phyloP scores from a whole-genome alignment of 2,329 filamentous ascomycete species.

The Diplodia seriata region DNA sequence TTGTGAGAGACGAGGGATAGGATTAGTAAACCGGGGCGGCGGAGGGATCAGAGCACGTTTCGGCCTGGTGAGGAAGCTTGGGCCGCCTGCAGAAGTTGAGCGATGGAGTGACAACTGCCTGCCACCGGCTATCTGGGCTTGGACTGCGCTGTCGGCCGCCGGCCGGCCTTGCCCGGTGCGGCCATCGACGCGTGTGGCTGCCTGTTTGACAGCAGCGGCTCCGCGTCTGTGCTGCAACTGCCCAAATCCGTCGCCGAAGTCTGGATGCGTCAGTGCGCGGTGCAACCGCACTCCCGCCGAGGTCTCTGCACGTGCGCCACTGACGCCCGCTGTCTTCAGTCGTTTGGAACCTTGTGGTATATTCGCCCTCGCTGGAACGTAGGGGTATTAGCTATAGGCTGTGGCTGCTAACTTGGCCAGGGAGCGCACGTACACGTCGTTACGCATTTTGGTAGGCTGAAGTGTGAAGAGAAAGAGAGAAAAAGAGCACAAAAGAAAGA shows the following conservation, averaged over 20 bases:
- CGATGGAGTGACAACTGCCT: slow-evolving; percentile 1
- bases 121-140: slow-evolving; percentile 23
- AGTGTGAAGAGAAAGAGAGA: background rate
- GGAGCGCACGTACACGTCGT: slow-evolving; percentile 23
- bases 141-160: background rate
- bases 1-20: background rate
- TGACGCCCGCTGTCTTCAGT: slow-evolving; percentile 1
- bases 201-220: slow-evolving; percentile 4
- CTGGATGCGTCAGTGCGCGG: background rate
- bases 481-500: slow-evolving; percentile 26
- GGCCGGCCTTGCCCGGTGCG: background rate
- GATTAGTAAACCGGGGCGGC: slow-evolving; percentile 1
- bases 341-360: slow-evolving; percentile 8
- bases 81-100: background rate
- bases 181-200: slow-evolving; percentile 8
- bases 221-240: slow-evolving; percentile 1
- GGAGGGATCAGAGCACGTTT: slow-evolving; percentile 16
- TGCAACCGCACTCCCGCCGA: slow-evolving; percentile 6
- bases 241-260: slow-evolving; percentile 17
- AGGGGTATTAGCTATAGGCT: slow-evolving; percentile 25
- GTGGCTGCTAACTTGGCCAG: background rate
- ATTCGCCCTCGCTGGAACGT: background rate
- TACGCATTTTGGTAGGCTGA: slow-evolving; percentile 1
- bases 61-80: slow-evolving; percentile 9
- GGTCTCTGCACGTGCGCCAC: background rate